Base-by-base conservation (phyloP, 306 rosid genomes). In the Sphenostylis stenocarpa region DNA sequence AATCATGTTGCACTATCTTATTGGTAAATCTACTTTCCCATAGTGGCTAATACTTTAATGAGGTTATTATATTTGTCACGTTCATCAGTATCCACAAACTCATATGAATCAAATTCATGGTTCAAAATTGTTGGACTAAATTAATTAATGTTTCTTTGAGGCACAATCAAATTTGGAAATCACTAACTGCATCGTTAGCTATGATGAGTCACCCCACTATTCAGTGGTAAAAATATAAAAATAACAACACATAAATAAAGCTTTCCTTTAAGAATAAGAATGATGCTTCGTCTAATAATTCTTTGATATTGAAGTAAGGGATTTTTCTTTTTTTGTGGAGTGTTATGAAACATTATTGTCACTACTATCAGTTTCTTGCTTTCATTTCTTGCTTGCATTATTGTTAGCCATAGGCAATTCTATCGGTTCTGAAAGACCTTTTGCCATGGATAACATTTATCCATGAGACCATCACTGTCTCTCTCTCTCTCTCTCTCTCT, bases 371-470 rank as follows among this genome's bases (percentile, higher is more conserved):
- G 62, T 77, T 44, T 63, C 9, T 77, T 31, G 31, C 19, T 66
- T 73, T n/a, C n/a, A 70, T 77, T 44, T 63, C 9, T 77, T 31
- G 31, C 19, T 66, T 73, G 68, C 57, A 73, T 83, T 72, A 73
- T 78, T 83, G 62, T 67, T 66, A 66, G 69, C 63, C 70, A 63
- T 82, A 63, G 14, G 31, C 13, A 76, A 16, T 41, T 47, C 9
- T 34, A 44, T 76, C 3, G 28, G 49, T 71, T 33, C 39, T 44
- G 7, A 57, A 64, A 53, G 20, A 28, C 4, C 38, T 14, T 71
- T 53, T 23, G 12, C 47, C 61, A 52, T 41, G 74, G 55, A 75
- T 60, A 26, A 75, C 72, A 51, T 47, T 29, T 1, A 56, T 56
- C 62, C 62, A 60, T 38, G 7, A 11, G 48, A 43, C 61, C 69